Conservation (phyloP, 768 basidiomycete genomes). For the Panaeolus papilionaceus region DNA sequence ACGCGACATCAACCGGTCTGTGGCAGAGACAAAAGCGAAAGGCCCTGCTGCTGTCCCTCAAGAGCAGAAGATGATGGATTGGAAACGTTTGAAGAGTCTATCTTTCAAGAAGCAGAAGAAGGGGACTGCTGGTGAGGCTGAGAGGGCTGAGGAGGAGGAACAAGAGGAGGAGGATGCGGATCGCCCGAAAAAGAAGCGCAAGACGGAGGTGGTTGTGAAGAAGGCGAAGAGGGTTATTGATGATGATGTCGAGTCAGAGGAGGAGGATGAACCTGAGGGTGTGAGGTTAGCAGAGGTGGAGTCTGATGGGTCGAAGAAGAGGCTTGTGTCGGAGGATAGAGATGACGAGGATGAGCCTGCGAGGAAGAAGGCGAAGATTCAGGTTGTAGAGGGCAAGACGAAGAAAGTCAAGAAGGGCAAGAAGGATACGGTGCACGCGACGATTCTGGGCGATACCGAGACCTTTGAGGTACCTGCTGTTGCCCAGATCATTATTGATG, state of each 20-base stretch:
- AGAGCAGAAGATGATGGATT: constrained; percentile 38
- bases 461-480: constrained; percentile 57
- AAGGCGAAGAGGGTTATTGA: constrained; percentile 43
- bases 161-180: constrained; percentile 44
- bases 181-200: constrained; percentile 65
- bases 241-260: constrained; percentile 65
- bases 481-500: constrained; percentile 53
- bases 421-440: constrained; percentile 32
- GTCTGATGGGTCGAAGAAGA: constrained; percentile 45
- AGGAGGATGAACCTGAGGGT: constrained; percentile 50
- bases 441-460: constrained; percentile 53
- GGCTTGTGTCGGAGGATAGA: constrained; percentile 48
- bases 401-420: constrained; percentile 19
- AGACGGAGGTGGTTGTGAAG: constrained; percentile 49
- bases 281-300: constrained; percentile 34
- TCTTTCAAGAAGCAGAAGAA: constrained; percentile 50
- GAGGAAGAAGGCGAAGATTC: constrained; percentile 50
- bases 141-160: constrained; percentile 39
- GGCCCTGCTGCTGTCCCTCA: constrained; percentile 23
- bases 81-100: constrained; percentile 51
- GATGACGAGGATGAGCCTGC: constrained; percentile 43
- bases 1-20: constrained; percentile 55
- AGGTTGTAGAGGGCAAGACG: constrained; percentile 35
- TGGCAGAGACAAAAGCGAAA: constrained; percentile 57
- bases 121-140: constrained; percentile 47